Evolutionary conservation across 768 basidiomycete species (phyloP), one percentile per base, ranked within the genome.

Genomic region (Gymnopilus dilepis): DNA sequence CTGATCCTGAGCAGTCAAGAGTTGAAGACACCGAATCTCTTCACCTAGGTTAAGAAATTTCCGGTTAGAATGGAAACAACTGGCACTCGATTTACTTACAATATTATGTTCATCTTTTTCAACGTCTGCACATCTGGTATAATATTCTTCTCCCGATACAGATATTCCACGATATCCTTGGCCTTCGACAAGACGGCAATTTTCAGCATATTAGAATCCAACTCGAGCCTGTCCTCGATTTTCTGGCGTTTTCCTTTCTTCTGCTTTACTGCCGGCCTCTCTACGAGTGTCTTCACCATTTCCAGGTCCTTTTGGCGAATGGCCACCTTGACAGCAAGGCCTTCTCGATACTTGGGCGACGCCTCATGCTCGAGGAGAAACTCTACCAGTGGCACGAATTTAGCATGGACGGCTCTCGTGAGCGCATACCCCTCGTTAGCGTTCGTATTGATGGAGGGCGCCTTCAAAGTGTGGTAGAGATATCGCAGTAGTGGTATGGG

Each of bases 371-470:
- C 76, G 51, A 97, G 85, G 15, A 98, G 80, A 65, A 92, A 88
- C 22, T 73, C 77, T 1, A 95, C 78, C 7, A 97, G 83, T 3
- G 88, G 86, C 1, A 80, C 57, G 63, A 89, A 88, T 21, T 78
- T 77, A 0, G 84, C 86, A 37, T 88, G 80, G 1, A 94, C 91
- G 1, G 95, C 94, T 65, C 85, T 87, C 15, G 86, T 87, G 40
- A 97, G 85, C 0, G 90, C 88, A 69, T 95, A 97, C 1, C 95
- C 96, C 2, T 84, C 80, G 72, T 92, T 81, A 7, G 91, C 84
- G 72, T 96, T 86, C 12, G 82, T 69, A 30, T 87, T 77, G 1
- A 86, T 83, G 0, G 67, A 58, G 21, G 80, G 67, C 17, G 82
- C 70, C 7, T 69, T 74, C 6, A 82, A 76, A 8, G 70, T 71